A percentile compares a stretch with the other conserved stretches of the same genome.
Evolutionary conservation across 495 filamentous ascomycete species (phyloP).

Genomic region (Pyrenopolyporus hunteri): DNA sequence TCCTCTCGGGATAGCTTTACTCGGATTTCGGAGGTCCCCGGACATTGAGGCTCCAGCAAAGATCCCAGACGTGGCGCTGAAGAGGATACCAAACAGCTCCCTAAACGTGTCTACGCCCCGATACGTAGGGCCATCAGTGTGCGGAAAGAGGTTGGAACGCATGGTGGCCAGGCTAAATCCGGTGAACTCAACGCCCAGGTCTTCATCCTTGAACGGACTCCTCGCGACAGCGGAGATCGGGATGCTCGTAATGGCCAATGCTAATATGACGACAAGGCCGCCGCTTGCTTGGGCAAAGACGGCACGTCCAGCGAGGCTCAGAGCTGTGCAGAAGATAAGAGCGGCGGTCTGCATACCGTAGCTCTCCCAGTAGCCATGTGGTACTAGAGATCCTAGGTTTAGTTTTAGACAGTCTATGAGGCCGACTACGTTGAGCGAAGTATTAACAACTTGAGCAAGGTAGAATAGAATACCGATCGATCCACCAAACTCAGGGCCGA

Average conservation of each 20-base stretch:
- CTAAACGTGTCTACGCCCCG: constrained; percentile 75
- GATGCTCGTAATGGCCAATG: constrained; percentile 80
- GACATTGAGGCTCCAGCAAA: constrained; percentile 89
- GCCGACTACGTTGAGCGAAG: constrained; percentile 87
- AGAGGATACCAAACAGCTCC: constrained; percentile 85
- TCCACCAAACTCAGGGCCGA: constrained; percentile 91
- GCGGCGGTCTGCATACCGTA: constrained; percentile 80
- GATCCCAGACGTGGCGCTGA: constrained; percentile 76
- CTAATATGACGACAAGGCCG: constrained; percentile 73
- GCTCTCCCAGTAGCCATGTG: constrained; percentile 74
- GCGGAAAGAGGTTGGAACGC: constrained; percentile 71
- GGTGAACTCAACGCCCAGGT: constrained; percentile 73
- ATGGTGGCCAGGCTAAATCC: constrained; percentile 74
- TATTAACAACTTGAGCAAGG: constrained; percentile 82
- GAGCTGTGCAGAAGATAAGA: constrained; percentile 72
- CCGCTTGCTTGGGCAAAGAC: constrained; percentile 83
- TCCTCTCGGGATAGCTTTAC: constrained; percentile 82
- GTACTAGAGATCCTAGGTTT: constrained; percentile 75
- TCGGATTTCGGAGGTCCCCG: constrained; percentile 81
- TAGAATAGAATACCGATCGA: constrained; percentile 92
- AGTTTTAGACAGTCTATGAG: constrained; percentile 81
- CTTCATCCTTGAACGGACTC: constrained; percentile 67
- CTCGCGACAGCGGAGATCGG: constrained; percentile 73
- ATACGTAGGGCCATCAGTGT: constrained; percentile 45
- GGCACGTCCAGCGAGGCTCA: constrained; percentile 80